phyloP scores from a whole-genome alignment of 2,329 filamentous ascomycete genomes.

The Aspergillus uvarum region DNA sequence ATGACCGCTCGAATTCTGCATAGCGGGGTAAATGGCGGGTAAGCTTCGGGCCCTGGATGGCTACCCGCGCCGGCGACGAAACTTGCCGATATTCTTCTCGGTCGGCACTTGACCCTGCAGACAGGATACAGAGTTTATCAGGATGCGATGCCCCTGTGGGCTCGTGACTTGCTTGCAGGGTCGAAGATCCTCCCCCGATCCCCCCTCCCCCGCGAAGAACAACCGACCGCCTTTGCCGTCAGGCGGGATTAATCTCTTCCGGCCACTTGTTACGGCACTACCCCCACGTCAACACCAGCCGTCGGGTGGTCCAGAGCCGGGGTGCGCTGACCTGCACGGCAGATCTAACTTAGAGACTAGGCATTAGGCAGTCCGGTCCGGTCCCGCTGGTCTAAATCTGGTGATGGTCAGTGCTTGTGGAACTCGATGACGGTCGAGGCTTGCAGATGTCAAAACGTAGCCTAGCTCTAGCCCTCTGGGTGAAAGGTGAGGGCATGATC shows the following conservation, averaged over 20 bases:
- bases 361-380: neutral
- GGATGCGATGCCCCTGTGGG: neutral
- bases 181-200: neutral
- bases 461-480: neutral
- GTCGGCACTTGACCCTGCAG: conserved; percentile 1
- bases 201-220: neutral
- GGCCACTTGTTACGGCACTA: conserved; percentile 1
- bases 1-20: neutral
- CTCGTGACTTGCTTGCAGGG: too few relatives aligned
- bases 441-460: neutral
- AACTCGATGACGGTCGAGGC: conserved; percentile 8
- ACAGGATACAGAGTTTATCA: conserved; percentile 5
- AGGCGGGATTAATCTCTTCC: conserved; percentile 4
- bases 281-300: conserved; percentile 1
- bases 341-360: conserved; percentile 9
- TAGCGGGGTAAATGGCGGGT: neutral
- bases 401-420: conserved; percentile 18
- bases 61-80: neutral
- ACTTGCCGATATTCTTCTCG: neutral
- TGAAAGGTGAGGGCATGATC: too few relatives aligned
- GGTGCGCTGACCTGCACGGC: conserved; percentile 7
- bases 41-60: neutral
- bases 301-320: conserved; percentile 4
- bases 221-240: conserved; percentile 1
- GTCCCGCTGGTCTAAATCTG: neutral